These are phyloP conservation scores for Tetrahymena malaccensis DNA, from an alignment of 73 alveolate genomes.

Conservation along the genomic window DNA sequence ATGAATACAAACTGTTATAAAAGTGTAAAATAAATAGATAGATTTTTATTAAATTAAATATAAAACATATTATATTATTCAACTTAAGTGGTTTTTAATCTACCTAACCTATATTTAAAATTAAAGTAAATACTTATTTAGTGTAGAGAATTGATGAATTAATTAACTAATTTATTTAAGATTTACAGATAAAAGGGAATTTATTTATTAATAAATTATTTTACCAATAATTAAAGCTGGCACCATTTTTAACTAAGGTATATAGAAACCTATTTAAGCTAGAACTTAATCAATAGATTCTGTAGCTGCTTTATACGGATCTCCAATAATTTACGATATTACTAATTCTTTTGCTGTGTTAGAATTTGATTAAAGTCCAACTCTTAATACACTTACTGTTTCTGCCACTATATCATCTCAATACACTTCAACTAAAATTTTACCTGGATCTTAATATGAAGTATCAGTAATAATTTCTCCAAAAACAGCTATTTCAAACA, in stretches of 20 bases:
- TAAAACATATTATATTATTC: too few relatives aligned
- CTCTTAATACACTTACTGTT: neutral
- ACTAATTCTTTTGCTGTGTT: neutral
- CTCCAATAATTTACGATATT: neutral
- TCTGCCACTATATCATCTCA: neutral
- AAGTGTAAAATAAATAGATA: neutral
- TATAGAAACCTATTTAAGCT: neutral
- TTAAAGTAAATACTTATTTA: too few relatives aligned
- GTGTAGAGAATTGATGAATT: too few relatives aligned
- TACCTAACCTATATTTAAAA: too few relatives aligned
- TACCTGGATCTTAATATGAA: neutral
- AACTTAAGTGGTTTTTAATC: too few relatives aligned
- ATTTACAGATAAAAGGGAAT: too few relatives aligned
- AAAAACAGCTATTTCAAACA: neutral
- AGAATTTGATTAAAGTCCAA: neutral
- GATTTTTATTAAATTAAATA: too few relatives aligned
- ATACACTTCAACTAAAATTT: neutral
- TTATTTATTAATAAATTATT: neutral
- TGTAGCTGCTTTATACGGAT: neutral
- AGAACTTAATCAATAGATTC: neutral
- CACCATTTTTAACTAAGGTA: neutral
- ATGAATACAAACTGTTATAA: too few relatives aligned
- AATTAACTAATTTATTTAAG: neutral
- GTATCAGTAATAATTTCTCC: neutral
- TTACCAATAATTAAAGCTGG: neutral